Conservation (phyloP, 352 stramenopile genomes). For the Pythium folliculosum region DNA sequence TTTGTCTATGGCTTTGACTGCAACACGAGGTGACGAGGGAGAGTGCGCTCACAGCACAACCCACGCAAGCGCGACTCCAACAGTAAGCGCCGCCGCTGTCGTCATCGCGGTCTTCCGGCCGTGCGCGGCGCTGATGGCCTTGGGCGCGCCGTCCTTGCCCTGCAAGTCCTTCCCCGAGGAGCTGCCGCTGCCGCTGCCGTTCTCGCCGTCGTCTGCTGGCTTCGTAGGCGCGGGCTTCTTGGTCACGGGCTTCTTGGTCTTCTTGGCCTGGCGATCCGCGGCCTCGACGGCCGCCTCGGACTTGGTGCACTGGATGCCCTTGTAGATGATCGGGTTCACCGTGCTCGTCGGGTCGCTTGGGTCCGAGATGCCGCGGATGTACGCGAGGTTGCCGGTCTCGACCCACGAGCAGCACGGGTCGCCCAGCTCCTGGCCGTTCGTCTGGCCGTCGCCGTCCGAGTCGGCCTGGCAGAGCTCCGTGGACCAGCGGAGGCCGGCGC, state of each 20-base stretch:
- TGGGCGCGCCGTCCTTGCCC: neutral
- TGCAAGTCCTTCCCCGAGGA: neutral
- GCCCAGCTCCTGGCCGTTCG: constrained; percentile 68
- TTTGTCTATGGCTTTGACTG: too few species aligned
- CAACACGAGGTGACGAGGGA: neutral
- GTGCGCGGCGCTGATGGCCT: neutral
- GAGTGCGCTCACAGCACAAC: neutral
- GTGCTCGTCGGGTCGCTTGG: constrained; percentile 20
- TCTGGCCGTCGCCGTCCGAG: constrained; percentile 51
- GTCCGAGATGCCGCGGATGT: constrained; percentile 28
- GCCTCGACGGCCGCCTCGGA: constrained; percentile 24
- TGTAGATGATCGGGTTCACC: constrained; percentile 19
- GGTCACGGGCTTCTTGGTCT: constrained; percentile 13
- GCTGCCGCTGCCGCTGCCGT: neutral
- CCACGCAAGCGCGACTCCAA: constrained; percentile 8
- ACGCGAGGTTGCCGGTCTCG: constrained; percentile 25
- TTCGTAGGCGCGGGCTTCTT: neutral
- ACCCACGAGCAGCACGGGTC: constrained; percentile 60
- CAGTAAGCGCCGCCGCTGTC: neutral
- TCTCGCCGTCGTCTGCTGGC: neutral
- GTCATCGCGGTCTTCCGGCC: neutral
- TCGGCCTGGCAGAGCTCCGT: constrained; percentile 38
- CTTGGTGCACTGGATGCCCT: constrained; percentile 32
- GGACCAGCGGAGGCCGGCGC: constrained; percentile 29
- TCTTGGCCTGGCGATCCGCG: constrained; percentile 8